A percentile compares a stretch with the other conserved stretches of the same genome.
Conservation (phyloP, 2,329 filamentous ascomycete genomes). For the Fusarium torreyae region DNA sequence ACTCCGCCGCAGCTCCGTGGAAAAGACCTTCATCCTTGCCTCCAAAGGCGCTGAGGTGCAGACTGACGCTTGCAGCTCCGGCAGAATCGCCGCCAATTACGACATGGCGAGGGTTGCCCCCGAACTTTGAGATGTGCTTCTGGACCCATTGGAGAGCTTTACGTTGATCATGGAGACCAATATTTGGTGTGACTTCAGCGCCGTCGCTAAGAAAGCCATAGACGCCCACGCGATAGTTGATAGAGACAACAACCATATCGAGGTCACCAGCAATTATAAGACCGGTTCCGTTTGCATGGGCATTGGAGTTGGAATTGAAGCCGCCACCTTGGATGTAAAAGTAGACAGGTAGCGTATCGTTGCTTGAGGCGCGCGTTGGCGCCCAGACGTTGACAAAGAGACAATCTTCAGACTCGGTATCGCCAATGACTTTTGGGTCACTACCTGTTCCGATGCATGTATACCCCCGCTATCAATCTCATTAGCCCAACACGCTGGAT, state of each 20-base stretch:
- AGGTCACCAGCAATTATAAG: conserved; percentile 71
- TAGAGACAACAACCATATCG: conserved; percentile 77
- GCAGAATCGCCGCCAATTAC: conserved; percentile 79
- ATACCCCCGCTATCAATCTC: conserved; percentile 40
- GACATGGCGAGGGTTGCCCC: conserved; percentile 77
- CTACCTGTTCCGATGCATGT: conserved; percentile 53
- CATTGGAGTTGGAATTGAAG: conserved; percentile 65
- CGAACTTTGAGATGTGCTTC: conserved; percentile 75
- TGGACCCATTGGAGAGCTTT: conserved; percentile 80
- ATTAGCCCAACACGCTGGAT: neutral
- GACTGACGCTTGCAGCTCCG: conserved; percentile 75
- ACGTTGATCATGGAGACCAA: conserved; percentile 79
- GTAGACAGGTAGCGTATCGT: conserved; percentile 74
- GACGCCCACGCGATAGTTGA: conserved; percentile 83
- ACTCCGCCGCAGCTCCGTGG: conserved; percentile 66
- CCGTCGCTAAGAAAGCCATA: conserved; percentile 79
- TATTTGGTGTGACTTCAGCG: conserved; percentile 73
- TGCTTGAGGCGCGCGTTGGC: conserved; percentile 65
- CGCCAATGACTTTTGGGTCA: conserved; percentile 39
- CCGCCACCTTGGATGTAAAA: conserved; percentile 73
- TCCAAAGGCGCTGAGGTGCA: conserved; percentile 72
- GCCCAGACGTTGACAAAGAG: conserved; percentile 77
- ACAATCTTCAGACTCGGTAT: conserved; percentile 72
- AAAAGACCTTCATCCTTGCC: conserved; percentile 66
- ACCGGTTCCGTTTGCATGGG: conserved; percentile 72